Evolutionary conservation across 2,329 filamentous ascomycete species (phyloP).

Genomic region (Colletotrichum ledebouriae): DNA sequence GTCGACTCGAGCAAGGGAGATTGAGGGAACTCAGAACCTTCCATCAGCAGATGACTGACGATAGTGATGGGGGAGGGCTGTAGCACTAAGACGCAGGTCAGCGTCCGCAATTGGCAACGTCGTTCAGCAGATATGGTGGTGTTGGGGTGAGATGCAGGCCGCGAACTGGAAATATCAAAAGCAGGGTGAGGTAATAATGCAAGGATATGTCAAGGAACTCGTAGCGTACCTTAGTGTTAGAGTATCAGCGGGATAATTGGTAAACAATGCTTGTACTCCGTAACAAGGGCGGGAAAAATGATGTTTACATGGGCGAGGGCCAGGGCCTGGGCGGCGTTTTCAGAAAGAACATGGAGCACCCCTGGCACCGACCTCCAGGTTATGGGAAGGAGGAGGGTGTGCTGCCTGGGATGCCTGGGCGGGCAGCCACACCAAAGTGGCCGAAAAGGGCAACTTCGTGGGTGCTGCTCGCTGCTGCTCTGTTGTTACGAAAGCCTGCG

Average conservation of each 20-base stretch:
- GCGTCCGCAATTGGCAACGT: conserved; percentile 28
- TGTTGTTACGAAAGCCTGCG: conserved; percentile 34
- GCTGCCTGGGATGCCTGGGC: conserved; percentile 36
- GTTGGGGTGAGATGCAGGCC: conserved; percentile 2
- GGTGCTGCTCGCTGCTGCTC: conserved; percentile 4
- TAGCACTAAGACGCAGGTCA: conserved; percentile 37
- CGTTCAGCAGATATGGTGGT: not conserved
- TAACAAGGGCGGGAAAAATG: not conserved
- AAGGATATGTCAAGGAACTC: no score
- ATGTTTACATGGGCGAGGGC: conserved; percentile 8
- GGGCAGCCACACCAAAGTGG: conserved; percentile 11
- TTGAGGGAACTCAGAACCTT: conserved; percentile 30
- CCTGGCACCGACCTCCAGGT: conserved; percentile 32
- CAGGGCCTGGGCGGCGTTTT: not conserved
- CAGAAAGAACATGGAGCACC: conserved; percentile 16
- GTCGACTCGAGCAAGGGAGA: conserved; percentile 4
- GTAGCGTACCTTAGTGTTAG: not conserved
- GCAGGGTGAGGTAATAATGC: no score
- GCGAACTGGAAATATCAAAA: no score
- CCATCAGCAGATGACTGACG: conserved; percentile 9
- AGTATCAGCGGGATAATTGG: not conserved
- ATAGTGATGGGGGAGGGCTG: conserved; percentile 23
- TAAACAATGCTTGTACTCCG: no score
- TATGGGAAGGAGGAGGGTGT: conserved; percentile 32
- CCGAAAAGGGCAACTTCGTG: conserved; percentile 36